A percentile compares a stretch with the other conserved stretches of the same genome.
Conservation (phyloP, 1,139 yeast genomes). For the Blastobotrys apis region DNA sequence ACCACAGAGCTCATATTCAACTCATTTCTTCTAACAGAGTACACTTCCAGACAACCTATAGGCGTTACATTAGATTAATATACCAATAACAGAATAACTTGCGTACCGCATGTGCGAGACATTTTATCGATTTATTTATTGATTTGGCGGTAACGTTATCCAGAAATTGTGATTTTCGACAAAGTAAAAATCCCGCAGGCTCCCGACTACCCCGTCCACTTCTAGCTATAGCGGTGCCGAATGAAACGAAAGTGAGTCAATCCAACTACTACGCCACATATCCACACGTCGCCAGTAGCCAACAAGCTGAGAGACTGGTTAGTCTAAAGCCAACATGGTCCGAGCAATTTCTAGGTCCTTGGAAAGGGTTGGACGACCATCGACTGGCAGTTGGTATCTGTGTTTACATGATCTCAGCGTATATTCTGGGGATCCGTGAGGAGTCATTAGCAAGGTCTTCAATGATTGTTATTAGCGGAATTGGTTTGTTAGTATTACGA, state of each 20-base stretch:
- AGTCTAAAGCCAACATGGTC: background rate
- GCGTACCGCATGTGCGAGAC: no score
- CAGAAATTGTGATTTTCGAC: no score
- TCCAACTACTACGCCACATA: slow-evolving; percentile 9
- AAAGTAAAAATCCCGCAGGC: no score
- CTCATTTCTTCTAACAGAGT: slow-evolving; percentile 12
- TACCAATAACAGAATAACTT: no score
- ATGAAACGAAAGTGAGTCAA: no score
- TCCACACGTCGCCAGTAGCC: background rate
- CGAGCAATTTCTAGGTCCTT: slow-evolving; percentile 12
- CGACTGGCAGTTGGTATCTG: slow-evolving; percentile 16
- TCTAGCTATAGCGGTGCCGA: no score
- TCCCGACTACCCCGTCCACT: no score
- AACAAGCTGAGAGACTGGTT: background rate
- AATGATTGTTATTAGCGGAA: slow-evolving; percentile 13
- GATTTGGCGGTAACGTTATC: no score
- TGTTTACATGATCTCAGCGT: slow-evolving; percentile 17
- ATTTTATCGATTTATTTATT: no score
- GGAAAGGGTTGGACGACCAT: slow-evolving; percentile 15
- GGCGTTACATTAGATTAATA: no score
- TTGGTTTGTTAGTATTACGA: slow-evolving; percentile 12
- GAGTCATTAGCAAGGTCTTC: slow-evolving; percentile 12
- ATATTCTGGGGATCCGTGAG: slow-evolving; percentile 13
- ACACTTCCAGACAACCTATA: slow-evolving; percentile 14
- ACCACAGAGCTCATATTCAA: slow-evolving; percentile 13